Evolutionary conservation across 805 yeast species (phyloP).

Genomic region (Yarrowia osloensis): DNA sequence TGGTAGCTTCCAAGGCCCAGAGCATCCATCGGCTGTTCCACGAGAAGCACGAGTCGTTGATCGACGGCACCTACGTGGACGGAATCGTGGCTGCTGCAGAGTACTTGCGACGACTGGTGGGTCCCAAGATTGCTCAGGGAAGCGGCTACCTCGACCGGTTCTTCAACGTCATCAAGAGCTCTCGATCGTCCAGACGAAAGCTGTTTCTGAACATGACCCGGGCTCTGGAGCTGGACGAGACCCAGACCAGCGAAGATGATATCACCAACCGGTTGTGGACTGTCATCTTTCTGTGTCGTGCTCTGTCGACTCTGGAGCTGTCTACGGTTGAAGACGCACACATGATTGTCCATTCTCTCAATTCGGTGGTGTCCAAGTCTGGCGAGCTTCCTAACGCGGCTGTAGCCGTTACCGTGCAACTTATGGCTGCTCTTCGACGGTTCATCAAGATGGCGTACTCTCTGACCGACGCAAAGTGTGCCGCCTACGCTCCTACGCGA

Average conservation of each 20-base stretch:
- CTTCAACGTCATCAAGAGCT: constrained; percentile 48
- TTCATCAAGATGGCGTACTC: constrained; percentile 31
- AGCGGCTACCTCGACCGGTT: constrained; percentile 46
- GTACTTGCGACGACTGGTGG: constrained; percentile 45
- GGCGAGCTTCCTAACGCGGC: constrained; percentile 39
- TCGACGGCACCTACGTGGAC: constrained; percentile 63
- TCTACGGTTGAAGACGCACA: constrained; percentile 55
- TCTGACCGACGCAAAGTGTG: constrained; percentile 33
- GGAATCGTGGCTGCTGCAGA: constrained; percentile 59
- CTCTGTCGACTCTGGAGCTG: constrained; percentile 48
- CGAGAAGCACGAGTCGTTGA: constrained; percentile 69
- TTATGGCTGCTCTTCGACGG: constrained; percentile 28
- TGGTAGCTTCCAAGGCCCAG: constrained; percentile 52
- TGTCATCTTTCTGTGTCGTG: constrained; percentile 44
- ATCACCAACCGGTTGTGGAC: constrained; percentile 39
- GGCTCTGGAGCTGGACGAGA: constrained; percentile 41
- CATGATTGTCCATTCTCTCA: constrained; percentile 48
- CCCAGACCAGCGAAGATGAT: constrained; percentile 36
- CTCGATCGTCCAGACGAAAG: constrained; percentile 48
- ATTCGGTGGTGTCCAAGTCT: constrained; percentile 47
- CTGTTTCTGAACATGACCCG: constrained; percentile 45
- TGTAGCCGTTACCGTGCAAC: constrained; percentile 28
- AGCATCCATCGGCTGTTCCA: constrained; percentile 57
- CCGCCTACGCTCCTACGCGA: constrained; percentile 30
- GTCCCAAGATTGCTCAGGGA: constrained; percentile 38